Base-by-base conservation (phyloP, 2,329 filamentous ascomycete genomes). In the Acarospora socialis region DNA sequence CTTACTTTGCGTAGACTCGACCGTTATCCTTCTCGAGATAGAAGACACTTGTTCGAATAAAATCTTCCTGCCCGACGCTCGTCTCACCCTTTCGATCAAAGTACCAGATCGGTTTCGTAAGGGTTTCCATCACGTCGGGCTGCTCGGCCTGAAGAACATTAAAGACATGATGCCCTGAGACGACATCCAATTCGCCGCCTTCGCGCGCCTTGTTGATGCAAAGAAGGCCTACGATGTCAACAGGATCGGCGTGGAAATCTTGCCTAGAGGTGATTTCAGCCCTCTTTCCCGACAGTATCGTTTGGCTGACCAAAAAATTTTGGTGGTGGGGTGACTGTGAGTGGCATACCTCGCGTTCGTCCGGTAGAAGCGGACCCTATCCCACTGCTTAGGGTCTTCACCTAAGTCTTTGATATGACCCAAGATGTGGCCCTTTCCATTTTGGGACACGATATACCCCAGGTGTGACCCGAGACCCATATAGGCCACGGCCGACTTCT, bases 31-130 rank as follows among this genome's bases (percentile, higher is more conserved):
- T 3, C 15, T 29, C 30, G 21, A 29, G 21, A 16, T 28, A 32
- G 30, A 32, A 32, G 19, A 30, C 12, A 30, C 9, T 28, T 19
- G 77, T 73, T 32, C 14, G 30, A 14, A 10, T 13, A 18, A 28
- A 32, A 9, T 29, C 30, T 32, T 32, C n/a, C 19, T 32, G 30
- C n/a, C 30, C 30, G n/a, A n/a, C 15, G 21, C 21, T 32, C 19
- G 16, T 30, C 22, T 32, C 30, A 14, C 30, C 30, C 10, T 32
- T 32, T 9, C 30, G 30, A 18, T 32, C 30, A 30, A 32, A 28
- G 16, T 32, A 32, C 30, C 30, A 32, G 30, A 32, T 32, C 9
- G 30, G 30, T 17, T 28, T 13, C 9, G 21, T 30, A 9, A 32
- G 19, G 13, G 30, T 32, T 18, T 32, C 19, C 24, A 17, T n/a